phyloP scores from a whole-genome alignment of 176 grass and related monocot genomes.

The Oryza nivara region DNA sequence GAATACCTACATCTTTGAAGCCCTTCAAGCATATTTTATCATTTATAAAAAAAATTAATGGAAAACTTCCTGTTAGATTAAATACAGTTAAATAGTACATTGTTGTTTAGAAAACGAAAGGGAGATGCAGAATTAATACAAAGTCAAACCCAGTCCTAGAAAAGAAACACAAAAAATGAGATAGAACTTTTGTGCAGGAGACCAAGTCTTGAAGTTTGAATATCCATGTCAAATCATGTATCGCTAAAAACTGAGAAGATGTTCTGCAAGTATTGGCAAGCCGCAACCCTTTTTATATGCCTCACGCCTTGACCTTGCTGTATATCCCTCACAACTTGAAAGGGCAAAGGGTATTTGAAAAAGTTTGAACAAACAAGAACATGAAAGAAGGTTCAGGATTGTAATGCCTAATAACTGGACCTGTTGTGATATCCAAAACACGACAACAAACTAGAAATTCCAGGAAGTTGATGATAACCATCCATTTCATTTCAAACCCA shows the following conservation, averaged over 20 bases:
- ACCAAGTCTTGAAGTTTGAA: not conserved
- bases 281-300: constrained; percentile 5
- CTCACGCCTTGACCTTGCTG: not conserved
- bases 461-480: not conserved
- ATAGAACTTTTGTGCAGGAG: not conserved
- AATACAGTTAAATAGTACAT: not conserved
- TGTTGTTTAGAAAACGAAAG: not conserved
- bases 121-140: not conserved
- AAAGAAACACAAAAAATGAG: not conserved
- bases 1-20: too few relatives aligned
- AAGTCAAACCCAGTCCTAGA: not conserved
- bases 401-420: not conserved
- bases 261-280: not conserved
- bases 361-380: not conserved
- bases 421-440: not conserved
- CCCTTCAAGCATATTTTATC: too few relatives aligned
- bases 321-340: not conserved
- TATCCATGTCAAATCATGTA: not conserved
- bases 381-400: not conserved
- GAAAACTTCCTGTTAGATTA: not conserved
- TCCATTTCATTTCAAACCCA: not conserved
- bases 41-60: not conserved
- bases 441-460: not conserved
- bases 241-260: too few relatives aligned
- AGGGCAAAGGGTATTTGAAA: not conserved